Conservation (phyloP, 2,329 filamentous ascomycete genomes). For the Ophiostoma montium region DNA sequence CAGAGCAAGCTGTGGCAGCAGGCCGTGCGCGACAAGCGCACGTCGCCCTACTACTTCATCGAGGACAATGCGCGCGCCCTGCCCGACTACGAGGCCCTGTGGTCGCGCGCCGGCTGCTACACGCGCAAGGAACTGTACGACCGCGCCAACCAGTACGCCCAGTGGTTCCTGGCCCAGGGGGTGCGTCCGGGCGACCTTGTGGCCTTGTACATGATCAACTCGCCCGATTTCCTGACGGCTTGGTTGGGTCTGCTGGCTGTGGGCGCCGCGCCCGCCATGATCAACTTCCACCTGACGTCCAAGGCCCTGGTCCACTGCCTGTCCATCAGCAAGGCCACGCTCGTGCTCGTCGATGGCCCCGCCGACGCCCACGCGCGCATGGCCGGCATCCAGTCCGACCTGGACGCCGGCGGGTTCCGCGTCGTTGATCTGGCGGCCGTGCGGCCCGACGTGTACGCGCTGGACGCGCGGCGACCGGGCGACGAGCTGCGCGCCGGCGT, state of each 20-base stretch:
- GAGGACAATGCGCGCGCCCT: constrained; percentile 38
- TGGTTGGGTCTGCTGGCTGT: constrained; percentile 53
- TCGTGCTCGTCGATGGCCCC: constrained; percentile 47
- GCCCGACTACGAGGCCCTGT: constrained; percentile 45
- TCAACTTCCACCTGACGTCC: constrained; percentile 55
- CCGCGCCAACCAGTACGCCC: constrained; percentile 44
- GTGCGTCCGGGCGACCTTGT: constrained; percentile 47
- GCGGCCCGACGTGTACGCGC: constrained; percentile 25
- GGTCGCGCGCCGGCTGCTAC: constrained; percentile 48
- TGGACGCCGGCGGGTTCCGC: constrained; percentile 36
- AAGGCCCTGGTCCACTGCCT: constrained; percentile 53
- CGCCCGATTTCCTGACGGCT: constrained; percentile 50
- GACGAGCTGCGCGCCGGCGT: constrained; percentile 41
- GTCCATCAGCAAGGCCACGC: constrained; percentile 37
- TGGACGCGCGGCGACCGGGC: constrained; percentile 26
- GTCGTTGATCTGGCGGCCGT: constrained; percentile 37
- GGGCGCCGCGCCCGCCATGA: constrained; percentile 54
- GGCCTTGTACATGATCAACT: constrained; percentile 53
- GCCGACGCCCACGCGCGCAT: constrained; percentile 40
- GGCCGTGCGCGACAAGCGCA: constrained; percentile 35
- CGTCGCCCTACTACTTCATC: constrained; percentile 53
- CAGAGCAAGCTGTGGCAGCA: constrained; percentile 30
- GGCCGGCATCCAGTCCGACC: constrained; percentile 38
- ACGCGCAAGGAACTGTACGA: constrained; percentile 43
- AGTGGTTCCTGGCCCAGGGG: constrained; percentile 45